Base-by-base conservation (phyloP, 768 basidiomycete genomes). In the Hemileccinum impolitum region DNA sequence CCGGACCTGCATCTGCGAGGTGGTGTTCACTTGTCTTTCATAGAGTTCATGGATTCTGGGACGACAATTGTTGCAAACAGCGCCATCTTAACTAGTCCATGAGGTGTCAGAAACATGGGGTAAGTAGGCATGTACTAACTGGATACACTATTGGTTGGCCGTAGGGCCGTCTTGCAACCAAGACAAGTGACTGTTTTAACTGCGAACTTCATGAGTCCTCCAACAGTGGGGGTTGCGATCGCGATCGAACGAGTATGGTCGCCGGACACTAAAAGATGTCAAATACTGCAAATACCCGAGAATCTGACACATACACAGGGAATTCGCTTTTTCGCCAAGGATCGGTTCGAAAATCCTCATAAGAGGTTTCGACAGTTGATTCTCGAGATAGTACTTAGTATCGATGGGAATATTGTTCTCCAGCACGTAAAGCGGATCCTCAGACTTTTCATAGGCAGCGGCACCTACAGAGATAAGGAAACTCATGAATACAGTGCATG, bases 321-420 rank as follows among this genome's bases (percentile, higher is more conserved):
- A 88, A 17, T 78, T 74, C 5, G 95, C 92, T 58, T 90, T 94
- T 35, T 94, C 94, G 1, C 95, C 95, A 12, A 98, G 70, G 59
- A 99, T 93, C 13, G 96, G 96, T 65, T 99, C 96, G 65, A 99
- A 98, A 55, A 99, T 99, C 52, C 96, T 79, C 84, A 98, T 80
- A 1, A 99, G 75, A 8, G 96, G 96, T 65, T 98, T 98, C 1
- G 94, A 91, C 0, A 99, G 80, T 64, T 99, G 96, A 60, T 98
- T 97, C 50, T 99, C 95, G 41, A 99, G 81, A 64, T 98, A 99
- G 67, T 99, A 97, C 62, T 90, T 87, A 6, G 96, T 98, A 63
- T 99, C 96, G 53, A 99, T 94, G 0, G 96, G 96, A 37, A 99
- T 81, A 65, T 93, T 99, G 68, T 99, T 93, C 68, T 99, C 96